These are phyloP conservation scores for Alternaria consortialis DNA, from an alignment of 2,329 filamentous ascomycete species.

Conservation along the genomic window DNA sequence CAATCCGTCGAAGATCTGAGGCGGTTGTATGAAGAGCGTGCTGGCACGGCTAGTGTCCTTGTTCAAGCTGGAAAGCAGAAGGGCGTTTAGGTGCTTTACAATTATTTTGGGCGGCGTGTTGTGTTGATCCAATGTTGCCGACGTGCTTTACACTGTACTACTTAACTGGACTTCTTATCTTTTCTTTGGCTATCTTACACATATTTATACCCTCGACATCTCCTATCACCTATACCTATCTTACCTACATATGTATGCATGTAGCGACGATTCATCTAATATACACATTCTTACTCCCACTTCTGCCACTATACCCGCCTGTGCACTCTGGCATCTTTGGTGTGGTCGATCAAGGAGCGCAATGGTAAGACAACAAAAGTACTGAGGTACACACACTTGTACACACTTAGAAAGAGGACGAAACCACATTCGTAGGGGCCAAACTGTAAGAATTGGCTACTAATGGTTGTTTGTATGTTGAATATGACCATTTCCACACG, in stretches of 20 bases:
- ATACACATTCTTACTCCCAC: not conserved
- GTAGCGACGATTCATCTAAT: not conserved
- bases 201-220: not conserved
- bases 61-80: conserved; percentile 23
- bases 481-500: not conserved
- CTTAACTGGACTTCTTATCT: not conserved
- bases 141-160: not conserved
- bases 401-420: not conserved
- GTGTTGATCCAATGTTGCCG: not conserved
- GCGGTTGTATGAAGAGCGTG: conserved; percentile 59
- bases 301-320: not conserved
- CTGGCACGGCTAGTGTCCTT: conserved; percentile 50
- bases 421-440: not conserved
- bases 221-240: not conserved
- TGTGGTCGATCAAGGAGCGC: not conserved
- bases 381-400: not conserved
- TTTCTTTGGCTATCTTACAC: not conserved
- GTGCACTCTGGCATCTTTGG: not conserved
- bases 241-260: not conserved
- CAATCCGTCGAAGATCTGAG: conserved; percentile 59
- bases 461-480: not conserved
- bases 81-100: conserved; percentile 1
- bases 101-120: not conserved
- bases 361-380: not conserved
- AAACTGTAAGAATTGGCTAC: not conserved